Evolutionary conservation across 1,139 yeast genomes (phyloP), one percentile per base, ranked within the genome.

Genomic region (Kodamaea sp.): DNA sequence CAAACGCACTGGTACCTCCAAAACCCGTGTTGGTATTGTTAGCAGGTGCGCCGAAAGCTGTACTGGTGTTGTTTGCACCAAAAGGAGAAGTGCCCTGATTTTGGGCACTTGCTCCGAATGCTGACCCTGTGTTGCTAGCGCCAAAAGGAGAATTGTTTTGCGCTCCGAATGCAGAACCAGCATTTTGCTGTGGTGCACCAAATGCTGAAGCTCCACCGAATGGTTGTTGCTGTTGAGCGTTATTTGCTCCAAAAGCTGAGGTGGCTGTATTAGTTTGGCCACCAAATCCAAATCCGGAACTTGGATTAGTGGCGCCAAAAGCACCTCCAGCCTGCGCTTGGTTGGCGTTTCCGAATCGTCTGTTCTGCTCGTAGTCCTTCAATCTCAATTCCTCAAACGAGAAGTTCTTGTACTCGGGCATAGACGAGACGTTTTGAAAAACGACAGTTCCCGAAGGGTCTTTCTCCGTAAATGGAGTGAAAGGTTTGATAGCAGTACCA

Each of bases 381-480:
- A 77, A 66, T 57, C 99, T 76, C 60, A 92, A 73, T 58, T 92
- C 98, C 59, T 90, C 97, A 51, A 83, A 77, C 1, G 96, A 85
- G 51, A 64, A 86, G 51, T 80, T 80, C 47, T 75, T 73, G 57
- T 92, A 92, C 53, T 88, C 95, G 10, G 95, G 96, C 97, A 92
- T 90, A 26, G 87, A 76, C 14, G 85, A 70, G 43, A 94, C 81
- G 49, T 80, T 81, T 56, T 90, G 89, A 59, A 73, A 92, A 30
- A 74, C 63, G 22, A 78, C 76, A 1, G 74, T 67, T 29, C 79
- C 68, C 3, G 77, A 66, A 13, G 80, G 61, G 51, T 92, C 98
- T 55, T 85, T 86, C 55, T 92, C 97, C 26, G 70, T 66, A 42
- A 59, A 70, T 2, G 85, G 73, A 23, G 78, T 68, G 51, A 78